Percentiles rank a stretch among this genome's conserved stretches.
phyloP scores from a whole-genome alignment of 345 rosid genomes.

The Gossypium stocksii region DNA sequence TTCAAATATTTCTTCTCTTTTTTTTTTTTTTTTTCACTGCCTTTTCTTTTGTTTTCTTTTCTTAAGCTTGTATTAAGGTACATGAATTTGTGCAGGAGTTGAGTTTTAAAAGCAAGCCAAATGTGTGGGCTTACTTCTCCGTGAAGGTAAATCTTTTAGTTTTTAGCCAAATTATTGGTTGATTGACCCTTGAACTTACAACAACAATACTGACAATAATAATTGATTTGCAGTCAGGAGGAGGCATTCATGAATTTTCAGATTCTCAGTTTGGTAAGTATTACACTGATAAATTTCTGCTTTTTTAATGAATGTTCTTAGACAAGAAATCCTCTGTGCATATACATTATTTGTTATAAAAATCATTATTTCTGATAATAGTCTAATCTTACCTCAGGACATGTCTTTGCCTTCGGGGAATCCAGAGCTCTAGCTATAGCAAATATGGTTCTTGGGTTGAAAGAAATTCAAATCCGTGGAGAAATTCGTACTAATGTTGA shows the following conservation, averaged over 20 bases:
- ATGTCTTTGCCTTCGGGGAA: constrained; percentile 96
- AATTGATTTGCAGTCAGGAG: constrained; percentile 82
- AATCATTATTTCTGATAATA: not conserved
- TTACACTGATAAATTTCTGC: constrained; percentile 12
- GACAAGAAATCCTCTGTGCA: not conserved
- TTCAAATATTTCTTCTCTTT: constrained; percentile 3
- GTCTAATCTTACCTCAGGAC: constrained; percentile 49
- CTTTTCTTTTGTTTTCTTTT: constrained; percentile 7
- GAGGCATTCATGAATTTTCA: constrained; percentile 99
- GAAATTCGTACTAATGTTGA: constrained; percentile 97
- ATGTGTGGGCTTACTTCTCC: constrained; percentile 99
- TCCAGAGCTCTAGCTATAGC: constrained; percentile 98
- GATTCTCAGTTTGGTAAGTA: constrained; percentile 98
- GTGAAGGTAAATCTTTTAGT: constrained; percentile 63
- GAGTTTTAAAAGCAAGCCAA: constrained; percentile 98
- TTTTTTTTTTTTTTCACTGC: not conserved
- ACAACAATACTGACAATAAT: constrained; percentile 14
- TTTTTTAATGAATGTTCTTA: not conserved
- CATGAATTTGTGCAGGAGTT: constrained; percentile 63
- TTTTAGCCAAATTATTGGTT: constrained; percentile 9
- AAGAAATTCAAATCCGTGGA: constrained; percentile 99
- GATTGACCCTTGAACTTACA: constrained; percentile 18
- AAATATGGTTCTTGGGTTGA: constrained; percentile 98
- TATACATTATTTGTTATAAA: constrained; percentile 5
- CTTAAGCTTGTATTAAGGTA: constrained; percentile 14